These are phyloP conservation scores for Dicorynia guianensis DNA, from an alignment of 306 rosid genomes.

Conservation along the genomic window DNA sequence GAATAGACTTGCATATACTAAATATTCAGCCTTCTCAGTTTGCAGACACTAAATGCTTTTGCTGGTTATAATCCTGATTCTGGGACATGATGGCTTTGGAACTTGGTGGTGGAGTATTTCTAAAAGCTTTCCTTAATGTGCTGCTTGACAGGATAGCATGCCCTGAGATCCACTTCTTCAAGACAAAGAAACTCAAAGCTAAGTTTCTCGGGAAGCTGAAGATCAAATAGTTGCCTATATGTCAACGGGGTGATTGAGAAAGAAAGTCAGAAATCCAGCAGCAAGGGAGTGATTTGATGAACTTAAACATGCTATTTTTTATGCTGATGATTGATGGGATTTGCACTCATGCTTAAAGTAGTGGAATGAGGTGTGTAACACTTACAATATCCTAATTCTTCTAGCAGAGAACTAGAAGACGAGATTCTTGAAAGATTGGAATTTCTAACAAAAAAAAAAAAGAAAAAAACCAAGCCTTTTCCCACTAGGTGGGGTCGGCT, in stretches of 20 bases:
- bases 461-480: too few species aligned
- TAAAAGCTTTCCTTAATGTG: neutral
- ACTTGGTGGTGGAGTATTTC: conserved; percentile 11
- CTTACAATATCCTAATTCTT: neutral
- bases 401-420: neutral
- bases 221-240: neutral
- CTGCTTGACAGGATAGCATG: conserved; percentile 16
- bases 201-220: conserved; percentile 19
- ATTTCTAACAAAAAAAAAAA: too few species aligned
- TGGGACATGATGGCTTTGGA: neutral
- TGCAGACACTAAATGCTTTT: too few species aligned
- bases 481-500: too few species aligned
- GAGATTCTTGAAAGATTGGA: conserved; percentile 11
- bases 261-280: neutral
- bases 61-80: too few species aligned
- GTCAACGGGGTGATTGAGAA: neutral
- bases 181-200: neutral
- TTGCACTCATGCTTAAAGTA: neutral
- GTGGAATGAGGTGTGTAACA: neutral
- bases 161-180: conserved; percentile 16
- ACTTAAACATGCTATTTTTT: neutral
- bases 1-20: too few species aligned
- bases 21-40: too few species aligned
- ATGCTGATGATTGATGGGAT: conserved; percentile 30
- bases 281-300: conserved; percentile 36